phyloP scores from a whole-genome alignment of 2,329 filamentous ascomycete genomes.

The Fusarium heterosporum region DNA sequence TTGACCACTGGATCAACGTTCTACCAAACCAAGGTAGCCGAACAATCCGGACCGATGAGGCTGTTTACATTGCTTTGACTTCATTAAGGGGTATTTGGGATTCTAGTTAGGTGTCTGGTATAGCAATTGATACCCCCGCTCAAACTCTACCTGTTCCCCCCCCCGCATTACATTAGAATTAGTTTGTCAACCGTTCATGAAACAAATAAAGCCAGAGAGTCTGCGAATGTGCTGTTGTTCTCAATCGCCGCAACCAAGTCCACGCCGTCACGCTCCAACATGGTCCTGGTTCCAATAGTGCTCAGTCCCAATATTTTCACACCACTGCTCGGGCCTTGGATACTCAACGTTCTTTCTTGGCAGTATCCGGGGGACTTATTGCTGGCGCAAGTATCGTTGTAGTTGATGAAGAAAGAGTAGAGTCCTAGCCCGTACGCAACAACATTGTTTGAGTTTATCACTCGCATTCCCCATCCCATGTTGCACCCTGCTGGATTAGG shows the following conservation, averaged over 20 bases:
- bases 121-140: slow-evolving; percentile 43
- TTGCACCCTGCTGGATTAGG: slow-evolving; percentile 59
- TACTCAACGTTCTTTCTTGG: slow-evolving; percentile 58
- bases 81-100: slow-evolving; percentile 72
- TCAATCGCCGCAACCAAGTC: slow-evolving; percentile 37
- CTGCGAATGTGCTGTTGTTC: slow-evolving; percentile 50
- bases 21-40: slow-evolving; percentile 83
- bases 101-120: slow-evolving; percentile 38
- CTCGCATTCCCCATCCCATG: slow-evolving; percentile 74
- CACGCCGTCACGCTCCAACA: slow-evolving; percentile 43
- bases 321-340: slow-evolving; percentile 37
- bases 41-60: slow-evolving; percentile 86
- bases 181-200: slow-evolving; percentile 31
- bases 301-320: slow-evolving; percentile 47
- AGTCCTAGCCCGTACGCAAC: slow-evolving; percentile 72
- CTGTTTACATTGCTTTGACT: slow-evolving; percentile 80
- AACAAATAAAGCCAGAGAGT: slow-evolving; percentile 46
- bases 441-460: slow-evolving; percentile 67
- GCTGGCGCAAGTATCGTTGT: slow-evolving; percentile 62
- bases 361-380: slow-evolving; percentile 57
- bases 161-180: slow-evolving; percentile 10
- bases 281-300: slow-evolving; percentile 46
- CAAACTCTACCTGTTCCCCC: slow-evolving; percentile 11
- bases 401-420: slow-evolving; percentile 77
- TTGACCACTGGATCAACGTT: slow-evolving; percentile 87